Evolutionary conservation across 2,329 filamentous ascomycete genomes (phyloP).

Genomic region (Colletotrichum tabaci): DNA sequence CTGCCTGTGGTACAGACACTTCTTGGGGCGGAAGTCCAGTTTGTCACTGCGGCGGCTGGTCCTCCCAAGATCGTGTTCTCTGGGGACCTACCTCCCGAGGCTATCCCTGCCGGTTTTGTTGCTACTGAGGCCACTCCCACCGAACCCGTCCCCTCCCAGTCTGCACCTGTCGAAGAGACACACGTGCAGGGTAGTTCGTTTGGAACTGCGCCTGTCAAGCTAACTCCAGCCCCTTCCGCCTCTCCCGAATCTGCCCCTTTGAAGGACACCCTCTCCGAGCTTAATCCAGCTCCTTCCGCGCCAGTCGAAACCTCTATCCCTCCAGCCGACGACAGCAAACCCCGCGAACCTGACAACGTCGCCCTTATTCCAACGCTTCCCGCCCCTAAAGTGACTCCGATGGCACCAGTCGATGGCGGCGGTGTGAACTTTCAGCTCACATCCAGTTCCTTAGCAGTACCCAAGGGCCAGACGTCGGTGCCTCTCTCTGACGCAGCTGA

Average conservation of each 20-base stretch:
- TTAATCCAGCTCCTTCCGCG: background rate
- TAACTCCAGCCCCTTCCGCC: background rate
- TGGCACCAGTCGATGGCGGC: background rate
- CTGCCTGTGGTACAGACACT: constrained; percentile 28
- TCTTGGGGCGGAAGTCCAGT: constrained; percentile 12
- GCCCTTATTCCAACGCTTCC: background rate
- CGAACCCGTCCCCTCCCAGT: background rate
- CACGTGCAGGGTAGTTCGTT: background rate
- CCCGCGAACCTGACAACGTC: background rate
- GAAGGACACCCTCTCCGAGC: background rate
- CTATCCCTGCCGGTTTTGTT: constrained; percentile 21
- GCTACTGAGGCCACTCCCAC: background rate
- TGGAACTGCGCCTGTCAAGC: background rate
- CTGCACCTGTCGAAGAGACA: background rate
- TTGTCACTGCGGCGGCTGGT: constrained; percentile 10
- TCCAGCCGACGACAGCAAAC: background rate
- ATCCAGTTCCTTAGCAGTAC: background rate
- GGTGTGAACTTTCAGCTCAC: background rate
- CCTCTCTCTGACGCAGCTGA: background rate
- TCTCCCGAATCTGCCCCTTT: background rate
- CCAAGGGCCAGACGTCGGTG: background rate
- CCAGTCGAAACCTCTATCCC: background rate
- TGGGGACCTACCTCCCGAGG: constrained; percentile 19
- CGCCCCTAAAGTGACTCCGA: too few species aligned
- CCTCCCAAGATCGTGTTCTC: constrained; percentile 36